Percentiles rank a stretch among this genome's conserved stretches.
phyloP scores from a whole-genome alignment of 1,284 basidiomycete species.

The Fomitopsis betulina region DNA sequence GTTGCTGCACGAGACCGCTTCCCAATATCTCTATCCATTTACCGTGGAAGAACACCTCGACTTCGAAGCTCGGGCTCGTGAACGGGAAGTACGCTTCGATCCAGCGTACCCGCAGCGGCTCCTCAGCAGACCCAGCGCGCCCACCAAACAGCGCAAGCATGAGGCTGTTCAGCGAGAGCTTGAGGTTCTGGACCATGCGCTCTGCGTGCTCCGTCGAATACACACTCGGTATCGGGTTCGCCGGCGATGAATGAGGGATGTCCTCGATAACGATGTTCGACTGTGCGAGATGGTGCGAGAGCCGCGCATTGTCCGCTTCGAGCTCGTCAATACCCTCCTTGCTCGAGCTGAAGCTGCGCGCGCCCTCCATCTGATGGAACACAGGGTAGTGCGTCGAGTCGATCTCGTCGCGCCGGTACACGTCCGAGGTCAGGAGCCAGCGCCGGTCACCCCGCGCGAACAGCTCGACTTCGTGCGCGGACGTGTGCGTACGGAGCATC shows the following conservation, averaged over 20 bases:
- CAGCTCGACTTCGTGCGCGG: slow-evolving; percentile 94
- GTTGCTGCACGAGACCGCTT: slow-evolving; percentile 88
- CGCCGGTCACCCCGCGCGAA: slow-evolving; percentile 74
- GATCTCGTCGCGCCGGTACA: slow-evolving; percentile 98
- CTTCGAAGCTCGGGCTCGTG: slow-evolving; percentile 96
- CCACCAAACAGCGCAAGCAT: slow-evolving; percentile 82
- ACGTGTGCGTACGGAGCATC: slow-evolving; percentile 97
- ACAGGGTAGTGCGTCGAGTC: slow-evolving; percentile 96
- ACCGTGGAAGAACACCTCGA: slow-evolving; percentile 94
- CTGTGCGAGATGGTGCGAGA: slow-evolving; percentile 56
- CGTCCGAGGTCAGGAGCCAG: slow-evolving; percentile 97
- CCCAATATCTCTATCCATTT: slow-evolving; percentile 98
- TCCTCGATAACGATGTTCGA: slow-evolving; percentile 87
- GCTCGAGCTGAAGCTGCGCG: slow-evolving; percentile 68
- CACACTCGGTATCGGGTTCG: slow-evolving; percentile 78
- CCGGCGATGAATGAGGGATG: slow-evolving; percentile 63
- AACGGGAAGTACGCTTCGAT: slow-evolving; percentile 98
- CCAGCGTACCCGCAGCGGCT: slow-evolving; percentile 89
- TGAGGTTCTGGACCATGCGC: slow-evolving; percentile 81
- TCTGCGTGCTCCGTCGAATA: slow-evolving; percentile 74
- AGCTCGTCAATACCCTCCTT: slow-evolving; percentile 53
- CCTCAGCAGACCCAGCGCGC: slow-evolving; percentile 40
- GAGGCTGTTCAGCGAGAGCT: slow-evolving; percentile 87
- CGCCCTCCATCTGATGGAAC: slow-evolving; percentile 99
- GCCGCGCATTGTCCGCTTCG: slow-evolving; percentile 57